Evolutionary conservation across 2,329 filamentous ascomycete species (phyloP).

Genomic region (Escovopsis weberi): DNA sequence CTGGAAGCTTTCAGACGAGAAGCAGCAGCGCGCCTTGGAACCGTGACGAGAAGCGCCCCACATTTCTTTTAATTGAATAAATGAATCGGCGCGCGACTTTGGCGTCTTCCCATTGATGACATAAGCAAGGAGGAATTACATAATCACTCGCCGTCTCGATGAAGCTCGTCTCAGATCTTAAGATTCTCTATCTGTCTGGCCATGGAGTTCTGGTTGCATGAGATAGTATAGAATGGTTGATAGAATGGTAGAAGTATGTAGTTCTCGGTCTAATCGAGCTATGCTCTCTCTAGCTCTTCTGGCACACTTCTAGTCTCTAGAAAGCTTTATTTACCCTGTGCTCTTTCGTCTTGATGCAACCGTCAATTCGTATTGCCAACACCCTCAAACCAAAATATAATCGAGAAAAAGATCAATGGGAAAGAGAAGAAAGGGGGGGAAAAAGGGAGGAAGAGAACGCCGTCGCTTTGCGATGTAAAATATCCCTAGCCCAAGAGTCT

Average conservation of each 20-base stretch:
- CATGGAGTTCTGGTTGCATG: too few species aligned
- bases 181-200: too few species aligned
- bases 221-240: too few species aligned
- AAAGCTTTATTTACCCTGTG: too few species aligned
- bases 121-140: not conserved
- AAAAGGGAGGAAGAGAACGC: conserved; percentile 12
- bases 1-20: not conserved
- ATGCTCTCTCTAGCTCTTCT: too few species aligned
- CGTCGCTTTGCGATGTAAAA: conserved; percentile 18
- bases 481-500: not conserved
- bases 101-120: conserved; percentile 8
- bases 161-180: too few species aligned
- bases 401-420: not conserved
- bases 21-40: conserved; percentile 16
- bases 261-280: too few species aligned
- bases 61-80: conserved; percentile 8
- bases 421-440: not conserved
- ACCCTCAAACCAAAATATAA: not conserved
- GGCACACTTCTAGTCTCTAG: too few species aligned
- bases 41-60: conserved; percentile 24
- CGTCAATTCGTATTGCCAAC: not conserved
- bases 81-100: conserved; percentile 15
- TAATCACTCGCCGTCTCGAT: not conserved
- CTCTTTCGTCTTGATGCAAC: not conserved
- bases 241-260: too few species aligned